Base-by-base conservation (phyloP, 331 rosid genomes). In the Dryas integrifolia region DNA sequence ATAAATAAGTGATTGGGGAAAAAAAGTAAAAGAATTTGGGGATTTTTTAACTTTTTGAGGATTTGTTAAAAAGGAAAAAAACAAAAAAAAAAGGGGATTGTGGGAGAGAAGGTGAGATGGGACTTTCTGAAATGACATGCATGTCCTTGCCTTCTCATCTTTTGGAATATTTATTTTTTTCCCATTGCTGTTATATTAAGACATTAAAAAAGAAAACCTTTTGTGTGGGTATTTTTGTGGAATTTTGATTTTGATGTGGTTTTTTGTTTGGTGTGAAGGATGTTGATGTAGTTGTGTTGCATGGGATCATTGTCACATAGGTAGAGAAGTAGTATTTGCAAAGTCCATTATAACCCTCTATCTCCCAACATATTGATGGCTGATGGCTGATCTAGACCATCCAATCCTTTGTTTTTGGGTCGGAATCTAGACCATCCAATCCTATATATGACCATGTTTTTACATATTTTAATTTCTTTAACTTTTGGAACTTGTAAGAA, bases 81-180 rank as follows among this genome's bases (percentile, higher is more conserved):
- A 21, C 0, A 21, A 21, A 21, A 21, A 21, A 21, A 38, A 40
- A 7, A 79, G 16, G 4, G 60, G 7, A 5, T n/a, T 11, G 73
- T 44, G 65, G 55, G 52, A 26, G 74, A 57, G 66, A 58, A 7
- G 61, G 8, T 45, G 38, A 9, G 61, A 62, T 63, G 66, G n/a
- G 55, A 39, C 16, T 46, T 10, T 7, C 0, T 0, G 65, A 82
- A 84, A 78, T 82, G 76, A 80, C 88, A 12, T 41, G 0, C 18
- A 46, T 81, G 77, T 3, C 87, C 86, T 65, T 69, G 15, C 73
- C 83, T 62, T 73, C 82, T 58, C 76, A 41, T 30, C 40, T 58
- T 53, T 15, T 6, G 12, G 47, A 38, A 35, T 47, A 9, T 13
- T 58, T 21, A 21, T 21, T 7, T 2, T n/a, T 43, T 30, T 30